phyloP scores from a whole-genome alignment of 1,139 yeast species.

The Kodamaea arcana region DNA sequence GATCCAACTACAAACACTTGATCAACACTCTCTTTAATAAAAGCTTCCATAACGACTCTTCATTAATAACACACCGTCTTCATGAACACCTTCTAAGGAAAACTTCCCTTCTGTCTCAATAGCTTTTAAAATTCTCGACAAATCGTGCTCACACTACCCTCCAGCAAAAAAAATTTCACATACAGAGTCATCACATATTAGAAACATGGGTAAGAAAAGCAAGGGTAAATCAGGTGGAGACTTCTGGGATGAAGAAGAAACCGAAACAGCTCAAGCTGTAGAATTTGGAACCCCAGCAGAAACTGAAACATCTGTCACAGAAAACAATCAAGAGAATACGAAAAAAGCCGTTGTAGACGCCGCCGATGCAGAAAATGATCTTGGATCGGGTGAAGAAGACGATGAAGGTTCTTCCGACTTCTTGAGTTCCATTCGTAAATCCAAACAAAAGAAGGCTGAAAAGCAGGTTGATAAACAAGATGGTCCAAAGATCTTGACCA shows the following conservation, averaged over 20 bases:
- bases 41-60: too few species aligned
- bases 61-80: too few species aligned
- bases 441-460: conserved; percentile 70
- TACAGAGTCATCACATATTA: not conserved
- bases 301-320: too few species aligned
- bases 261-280: conserved; percentile 50
- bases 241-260: conserved; percentile 84
- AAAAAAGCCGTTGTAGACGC: conserved; percentile 20
- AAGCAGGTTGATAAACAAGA: conserved; percentile 51
- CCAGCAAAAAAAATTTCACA: conserved; percentile 13
- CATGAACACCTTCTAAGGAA: too few species aligned
- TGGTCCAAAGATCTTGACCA: conserved; percentile 65
- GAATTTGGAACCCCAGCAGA: conserved; percentile 41
- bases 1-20: too few species aligned
- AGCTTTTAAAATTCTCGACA: not conserved
- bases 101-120: too few species aligned
- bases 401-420: conserved; percentile 39
- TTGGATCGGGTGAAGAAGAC: conserved; percentile 9
- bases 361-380: conserved; percentile 18
- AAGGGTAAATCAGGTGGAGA: conserved; percentile 57
- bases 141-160: not conserved
- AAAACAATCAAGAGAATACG: conserved; percentile 3
- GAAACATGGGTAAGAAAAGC: conserved; percentile 49
- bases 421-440: conserved; percentile 74
- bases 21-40: too few species aligned